Base-by-base conservation (phyloP, 805 yeast genomes). In the Kodamaea kakaduensis region DNA sequence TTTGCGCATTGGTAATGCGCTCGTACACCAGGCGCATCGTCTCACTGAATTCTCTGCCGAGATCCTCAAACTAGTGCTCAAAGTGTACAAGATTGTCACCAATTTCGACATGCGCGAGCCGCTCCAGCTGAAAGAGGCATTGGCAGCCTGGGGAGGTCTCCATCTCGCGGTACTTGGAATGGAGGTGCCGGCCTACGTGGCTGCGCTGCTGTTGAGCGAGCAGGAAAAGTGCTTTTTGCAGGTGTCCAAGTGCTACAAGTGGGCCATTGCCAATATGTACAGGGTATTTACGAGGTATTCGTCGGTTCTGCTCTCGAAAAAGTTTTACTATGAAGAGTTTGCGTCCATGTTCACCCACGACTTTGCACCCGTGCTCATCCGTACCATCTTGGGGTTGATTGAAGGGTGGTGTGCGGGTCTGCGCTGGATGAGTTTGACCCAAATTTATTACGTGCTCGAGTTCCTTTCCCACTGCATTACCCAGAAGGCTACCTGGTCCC, bases 181-280 rank as follows among this genome's bases (percentile, higher is more conserved):
- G 61, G 65, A 64, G 6, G 61, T 79, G 14, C 93, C 95, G 1
- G 42, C 52, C 1, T 69, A 71, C 26, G 75, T 77, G 2, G 40
- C 69, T 41, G 64, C 68, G 13, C 48, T 73, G n/a, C 78, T 76
- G 31, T 68, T 67, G 6, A 71, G 74, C 15, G 81, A 77, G 25
- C 66, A 77, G 41, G 71, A 66, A 29, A 59, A 53, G 44, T 47
- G 58, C 77, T 32, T 84, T 82, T 82, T 80, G 67, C 52, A 90
- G 78, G 60, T 75, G 78, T 47, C 89, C 74, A 63, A 93, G 42
- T 61, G 67, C 38, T 59, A 63, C 45, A 67, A 90, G 57, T 90
- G 97, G 97, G 77, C 94, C 1, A 79, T 78, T 51, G 87, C 86
- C 16, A 87, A 85, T 54, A 54, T 89, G 25, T 73, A 71, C 45